Evolutionary conservation across 345 rosid species (phyloP), one percentile per base, ranked within the genome.

Genomic region (Sonneratia alba): DNA sequence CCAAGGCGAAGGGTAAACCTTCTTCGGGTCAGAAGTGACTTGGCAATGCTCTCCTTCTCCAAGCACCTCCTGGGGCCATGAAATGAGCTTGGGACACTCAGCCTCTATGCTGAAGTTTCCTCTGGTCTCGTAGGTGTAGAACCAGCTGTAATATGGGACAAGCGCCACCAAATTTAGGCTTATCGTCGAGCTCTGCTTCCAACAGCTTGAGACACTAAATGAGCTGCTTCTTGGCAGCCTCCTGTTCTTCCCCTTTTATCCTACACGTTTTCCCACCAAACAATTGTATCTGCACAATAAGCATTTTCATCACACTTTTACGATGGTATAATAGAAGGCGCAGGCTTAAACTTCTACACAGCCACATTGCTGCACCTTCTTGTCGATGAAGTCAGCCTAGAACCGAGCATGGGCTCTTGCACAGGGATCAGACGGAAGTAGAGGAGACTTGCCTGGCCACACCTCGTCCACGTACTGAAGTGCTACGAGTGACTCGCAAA

Each of bases 1-100:
- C 38, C 67, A 43, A 62, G 56, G 32, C 22, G 45, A 65, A 19
- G n/a, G 76, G 32, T 69, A 64, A 16, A 81, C 45, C 66, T 74
- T 78, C 63, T 80, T 64, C 1, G 47, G 70, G 49, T 80, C 77
- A 4, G 76, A 11, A 81, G 64, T 14, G 70, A 43, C 38, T 76
- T 76, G 21, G 85, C 71, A 8, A 84, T 82, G 15, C 43, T 67
- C 37, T 80, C 75, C 63, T 66, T 80, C 34, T 76, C 27, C 79
- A 69, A 32, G 63, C 83, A 78, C 69, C 83, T 78, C 73, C 34
- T 48, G 32, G 11, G 62, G 63, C 72, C 72, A 70, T 2, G 72
- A 19, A 10, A 70, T 47, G 19, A 70, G n/a, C 61, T 53, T 70
- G 1, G 72, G 72, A 45, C 72, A 70, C 72, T 24, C 63, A 6